These are phyloP conservation scores for Chalaropsis thielavioides DNA, from an alignment of 2,329 filamentous ascomycete species.

Conservation along the genomic window DNA sequence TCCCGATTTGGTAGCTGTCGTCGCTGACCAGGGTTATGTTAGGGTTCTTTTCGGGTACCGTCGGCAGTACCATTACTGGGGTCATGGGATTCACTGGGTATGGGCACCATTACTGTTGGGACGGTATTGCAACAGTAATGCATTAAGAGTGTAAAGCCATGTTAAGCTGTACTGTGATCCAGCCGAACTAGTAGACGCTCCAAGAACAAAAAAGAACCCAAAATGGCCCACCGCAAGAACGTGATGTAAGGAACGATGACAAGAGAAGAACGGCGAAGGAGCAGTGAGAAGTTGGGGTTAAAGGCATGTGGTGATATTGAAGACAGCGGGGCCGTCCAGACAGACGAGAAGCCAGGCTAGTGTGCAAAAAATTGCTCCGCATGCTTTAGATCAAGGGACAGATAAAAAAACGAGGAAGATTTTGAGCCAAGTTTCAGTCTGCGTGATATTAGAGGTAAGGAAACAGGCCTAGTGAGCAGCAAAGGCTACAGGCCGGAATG, in stretches of 20 bases:
- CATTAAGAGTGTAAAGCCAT: not conserved
- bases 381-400: not conserved
- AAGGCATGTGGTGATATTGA: slow-evolving; percentile 12
- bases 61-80: not conserved
- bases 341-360: not conserved
- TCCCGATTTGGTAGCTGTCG: not conserved
- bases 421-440: not conserved
- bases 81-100: not conserved
- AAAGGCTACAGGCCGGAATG: not conserved
- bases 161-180: not conserved
- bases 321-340: slow-evolving; percentile 6
- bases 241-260: not conserved
- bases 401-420: not conserved
- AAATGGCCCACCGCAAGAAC: not conserved
- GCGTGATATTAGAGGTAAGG: not conserved
- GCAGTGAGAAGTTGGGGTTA: slow-evolving; percentile 6
- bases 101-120: not conserved
- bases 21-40: not conserved
- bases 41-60: not conserved
- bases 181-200: not conserved
- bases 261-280: not conserved
- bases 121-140: not conserved
- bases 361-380: too few species aligned
- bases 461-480: not conserved
- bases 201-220: not conserved